Evolutionary conservation across 78 protist genomes (phyloP), one percentile per base, ranked within the genome.

Genomic region (Bodo saltans): DNA sequence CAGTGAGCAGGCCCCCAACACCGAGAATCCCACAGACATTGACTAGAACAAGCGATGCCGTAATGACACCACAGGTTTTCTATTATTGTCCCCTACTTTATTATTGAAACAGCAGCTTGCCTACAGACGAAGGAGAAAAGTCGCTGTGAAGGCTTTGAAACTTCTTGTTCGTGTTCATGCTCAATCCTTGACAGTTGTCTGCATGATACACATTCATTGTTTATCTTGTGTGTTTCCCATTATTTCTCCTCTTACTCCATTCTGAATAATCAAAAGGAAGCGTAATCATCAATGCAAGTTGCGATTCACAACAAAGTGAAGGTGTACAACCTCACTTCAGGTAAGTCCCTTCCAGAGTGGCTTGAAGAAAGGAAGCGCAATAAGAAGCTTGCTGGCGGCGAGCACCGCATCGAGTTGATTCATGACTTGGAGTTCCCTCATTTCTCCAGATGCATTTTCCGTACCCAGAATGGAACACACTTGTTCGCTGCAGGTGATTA

Each of bases 371-470:
- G 85, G 68, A 86, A 83, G 76, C 25, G 72, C 70, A 72, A 72
- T 38, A 75, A 83, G 78, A 42, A 79, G 26, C 86, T 83, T 42
- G 80, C 70, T 27, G 90, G 86, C 68, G 67, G 41, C 39, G 83
- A 76, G 30, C 86, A 83, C 30, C 91, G 96, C 83, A 79, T 96
- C 53, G 94, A 94, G 83, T 83, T 98, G 32, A 68, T 98, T 38
- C 99, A 98, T 86, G 99, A 97, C 85, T 88, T 97, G 29, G 86
- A 87, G n/a, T 93, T 96, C 73, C 97, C 97, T 3, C 72, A 85
- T 0, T 76, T 95, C 40, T 84, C 93, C 25, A 3, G 53, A 33
- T 33, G 86, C 52, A 78, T 94, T 27, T 42, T 78, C 41, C 0
- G 92, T n/a, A 67, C 95, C 27, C 72, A 37, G 8, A 97, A 97